Evolutionary conservation across 1,284 basidiomycete species (phyloP).

Genomic region (Cryptococcus wingfieldii): DNA sequence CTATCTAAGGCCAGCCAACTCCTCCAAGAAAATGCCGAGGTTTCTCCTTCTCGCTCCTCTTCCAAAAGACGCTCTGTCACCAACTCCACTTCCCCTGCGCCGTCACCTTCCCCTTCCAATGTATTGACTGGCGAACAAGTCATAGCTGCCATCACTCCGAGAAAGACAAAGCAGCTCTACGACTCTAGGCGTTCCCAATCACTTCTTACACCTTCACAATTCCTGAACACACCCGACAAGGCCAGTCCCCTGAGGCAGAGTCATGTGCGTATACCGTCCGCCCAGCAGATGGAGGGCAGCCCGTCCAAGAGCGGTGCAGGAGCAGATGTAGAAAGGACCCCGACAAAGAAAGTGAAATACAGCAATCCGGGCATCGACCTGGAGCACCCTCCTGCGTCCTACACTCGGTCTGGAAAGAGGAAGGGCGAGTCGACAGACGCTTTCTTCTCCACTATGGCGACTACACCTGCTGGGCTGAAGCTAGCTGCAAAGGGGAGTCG

Average conservation of each 20-base stretch:
- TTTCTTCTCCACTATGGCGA: slow-evolving; percentile 36
- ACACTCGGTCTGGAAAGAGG: slow-evolving; percentile 2
- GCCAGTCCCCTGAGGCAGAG: slow-evolving; percentile 28
- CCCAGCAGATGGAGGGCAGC: not conserved
- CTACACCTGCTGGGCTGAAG: not conserved
- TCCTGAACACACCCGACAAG: slow-evolving; percentile 12
- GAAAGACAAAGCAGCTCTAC: slow-evolving; percentile 29
- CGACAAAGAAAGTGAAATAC: slow-evolving; percentile 26
- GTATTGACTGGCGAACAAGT: not conserved
- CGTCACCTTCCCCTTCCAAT: not conserved
- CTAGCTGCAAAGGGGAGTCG: not conserved
- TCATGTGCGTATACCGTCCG: slow-evolving; percentile 16
- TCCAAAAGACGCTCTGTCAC: not conserved
- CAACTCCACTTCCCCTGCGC: not conserved
- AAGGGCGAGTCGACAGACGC: slow-evolving; percentile 23
- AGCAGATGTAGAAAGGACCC: slow-evolving; percentile 17
- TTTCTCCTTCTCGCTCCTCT: not conserved
- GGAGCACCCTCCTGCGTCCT: slow-evolving; percentile 8
- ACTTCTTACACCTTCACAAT: not conserved
- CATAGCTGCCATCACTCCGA: slow-evolving; percentile 29
- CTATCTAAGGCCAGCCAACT: slow-evolving; percentile 24
- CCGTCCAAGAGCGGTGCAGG: slow-evolving; percentile 8
- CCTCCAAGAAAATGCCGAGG: slow-evolving; percentile 7
- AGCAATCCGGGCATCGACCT: slow-evolving; percentile 18
- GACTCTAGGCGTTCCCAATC: not conserved